These are phyloP conservation scores for Xylaria bambusicola DNA, from an alignment of 495 filamentous ascomycete genomes.

Conservation along the genomic window DNA sequence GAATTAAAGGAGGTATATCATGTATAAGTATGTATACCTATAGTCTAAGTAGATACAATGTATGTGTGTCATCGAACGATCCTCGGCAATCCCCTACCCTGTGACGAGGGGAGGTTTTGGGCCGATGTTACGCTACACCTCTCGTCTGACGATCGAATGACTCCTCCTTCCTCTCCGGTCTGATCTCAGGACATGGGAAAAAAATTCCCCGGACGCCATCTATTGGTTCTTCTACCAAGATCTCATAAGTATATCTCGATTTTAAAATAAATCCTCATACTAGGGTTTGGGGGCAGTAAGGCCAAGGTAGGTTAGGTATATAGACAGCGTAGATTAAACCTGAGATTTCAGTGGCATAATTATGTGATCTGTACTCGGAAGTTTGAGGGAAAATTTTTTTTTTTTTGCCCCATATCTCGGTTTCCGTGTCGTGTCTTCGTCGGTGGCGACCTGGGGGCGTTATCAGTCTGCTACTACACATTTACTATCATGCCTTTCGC, in stretches of 20 bases:
- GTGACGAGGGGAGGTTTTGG: slow-evolving; percentile 2
- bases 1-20: neutral
- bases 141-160: slow-evolving; percentile 5
- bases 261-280: neutral
- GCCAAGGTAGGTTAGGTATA: too few relatives aligned
- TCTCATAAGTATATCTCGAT: neutral
- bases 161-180: slow-evolving; percentile 15
- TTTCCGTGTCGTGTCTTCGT: too few relatives aligned
- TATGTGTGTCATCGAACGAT: slow-evolving; percentile 11
- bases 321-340: too few relatives aligned
- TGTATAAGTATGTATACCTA: too few relatives aligned
- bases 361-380: too few relatives aligned
- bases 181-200: neutral
- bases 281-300: neutral
- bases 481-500: neutral
- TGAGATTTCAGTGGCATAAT: too few relatives aligned
- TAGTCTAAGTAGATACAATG: too few relatives aligned
- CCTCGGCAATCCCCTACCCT: slow-evolving; percentile 12
- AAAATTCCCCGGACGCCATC: slow-evolving; percentile 13
- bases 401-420: too few relatives aligned
- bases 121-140: slow-evolving; percentile 10
- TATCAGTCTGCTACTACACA: neutral
- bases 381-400: too few relatives aligned
- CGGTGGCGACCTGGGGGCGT: too few relatives aligned
- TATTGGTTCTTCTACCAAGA: slow-evolving; percentile 6